Evolutionary conservation across 495 filamentous ascomycete species (phyloP).

Genomic region (Daldinia loculata): DNA sequence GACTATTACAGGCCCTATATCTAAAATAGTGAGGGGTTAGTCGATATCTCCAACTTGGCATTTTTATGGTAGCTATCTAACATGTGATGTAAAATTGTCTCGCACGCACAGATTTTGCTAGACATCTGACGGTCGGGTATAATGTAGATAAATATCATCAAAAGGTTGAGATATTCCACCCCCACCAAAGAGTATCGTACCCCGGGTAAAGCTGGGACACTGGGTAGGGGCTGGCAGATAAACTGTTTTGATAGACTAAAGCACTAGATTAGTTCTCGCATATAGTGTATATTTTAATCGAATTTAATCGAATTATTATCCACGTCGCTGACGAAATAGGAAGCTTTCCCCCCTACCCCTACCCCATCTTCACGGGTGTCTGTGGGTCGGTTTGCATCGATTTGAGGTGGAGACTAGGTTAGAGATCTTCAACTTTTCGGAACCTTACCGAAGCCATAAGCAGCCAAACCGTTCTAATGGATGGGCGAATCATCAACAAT

Average conservation of each 20-base stretch:
- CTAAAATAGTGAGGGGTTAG: not conserved
- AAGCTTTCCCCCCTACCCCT: not conserved
- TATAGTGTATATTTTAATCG: no score
- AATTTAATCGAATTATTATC: constrained; percentile 17
- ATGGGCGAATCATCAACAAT: constrained; percentile 22
- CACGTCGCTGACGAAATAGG: constrained; percentile 8
- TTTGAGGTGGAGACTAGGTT: constrained; percentile 30
- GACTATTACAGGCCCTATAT: not conserved
- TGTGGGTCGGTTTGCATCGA: constrained; percentile 13
- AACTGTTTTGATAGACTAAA: not conserved
- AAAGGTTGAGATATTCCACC: not conserved
- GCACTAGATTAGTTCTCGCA: not conserved
- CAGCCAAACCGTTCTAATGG: constrained; percentile 42
- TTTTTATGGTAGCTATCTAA: not conserved
- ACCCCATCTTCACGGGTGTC: constrained; percentile 12
- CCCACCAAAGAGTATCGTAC: not conserved
- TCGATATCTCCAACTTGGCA: not conserved
- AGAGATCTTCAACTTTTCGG: constrained; percentile 36
- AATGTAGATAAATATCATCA: not conserved
- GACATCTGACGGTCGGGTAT: not conserved
- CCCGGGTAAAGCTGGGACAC: not conserved
- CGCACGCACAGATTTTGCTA: not conserved
- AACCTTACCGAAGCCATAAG: constrained; percentile 43
- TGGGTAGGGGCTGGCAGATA: not conserved
- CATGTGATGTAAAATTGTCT: not conserved